Conservation (phyloP, 2,329 filamentous ascomycete species). For the Penicillium capsulatum region DNA sequence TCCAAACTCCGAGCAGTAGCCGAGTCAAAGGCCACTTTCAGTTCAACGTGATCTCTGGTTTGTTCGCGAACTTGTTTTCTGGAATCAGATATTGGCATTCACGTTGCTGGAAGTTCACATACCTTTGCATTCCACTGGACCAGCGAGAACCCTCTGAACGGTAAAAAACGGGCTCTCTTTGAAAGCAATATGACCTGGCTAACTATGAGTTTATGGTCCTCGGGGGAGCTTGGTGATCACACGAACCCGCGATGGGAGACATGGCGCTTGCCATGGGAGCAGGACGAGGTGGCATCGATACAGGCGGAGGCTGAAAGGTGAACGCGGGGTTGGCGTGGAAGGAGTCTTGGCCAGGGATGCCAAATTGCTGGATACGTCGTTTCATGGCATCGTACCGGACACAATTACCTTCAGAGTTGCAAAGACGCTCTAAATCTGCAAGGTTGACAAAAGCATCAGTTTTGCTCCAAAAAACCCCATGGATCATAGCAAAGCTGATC, state of each 20-base stretch:
- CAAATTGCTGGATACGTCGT: constrained; percentile 30
- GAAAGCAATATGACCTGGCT: constrained; percentile 50
- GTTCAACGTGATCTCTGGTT: constrained; percentile 56
- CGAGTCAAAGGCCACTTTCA: constrained; percentile 56
- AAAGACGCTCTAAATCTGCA: constrained; percentile 25
- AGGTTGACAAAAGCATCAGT: not conserved
- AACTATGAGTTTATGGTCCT: too few species aligned
- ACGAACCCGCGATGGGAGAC: constrained; percentile 29
- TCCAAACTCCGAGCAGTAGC: constrained; percentile 54
- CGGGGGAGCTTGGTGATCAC: not conserved
- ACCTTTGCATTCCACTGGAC: constrained; percentile 69
- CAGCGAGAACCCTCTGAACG: constrained; percentile 61
- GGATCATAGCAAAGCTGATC: not conserved
- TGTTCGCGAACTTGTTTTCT: constrained; percentile 52
- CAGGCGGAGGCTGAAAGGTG: constrained; percentile 25
- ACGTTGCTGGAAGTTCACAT: constrained; percentile 27
- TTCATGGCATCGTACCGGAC: constrained; percentile 31
- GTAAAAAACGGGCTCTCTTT: constrained; percentile 84
- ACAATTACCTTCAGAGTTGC: constrained; percentile 14
- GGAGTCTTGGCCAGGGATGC: constrained; percentile 27
- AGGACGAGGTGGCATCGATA: constrained; percentile 24
- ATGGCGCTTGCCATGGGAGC: constrained; percentile 31
- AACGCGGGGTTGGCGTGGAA: constrained; percentile 23
- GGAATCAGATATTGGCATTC: not conserved
- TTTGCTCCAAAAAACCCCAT: too few species aligned